These are phyloP conservation scores for Phytophthora sansomeana DNA, from an alignment of 352 stramenopile genomes.

Conservation along the genomic window DNA sequence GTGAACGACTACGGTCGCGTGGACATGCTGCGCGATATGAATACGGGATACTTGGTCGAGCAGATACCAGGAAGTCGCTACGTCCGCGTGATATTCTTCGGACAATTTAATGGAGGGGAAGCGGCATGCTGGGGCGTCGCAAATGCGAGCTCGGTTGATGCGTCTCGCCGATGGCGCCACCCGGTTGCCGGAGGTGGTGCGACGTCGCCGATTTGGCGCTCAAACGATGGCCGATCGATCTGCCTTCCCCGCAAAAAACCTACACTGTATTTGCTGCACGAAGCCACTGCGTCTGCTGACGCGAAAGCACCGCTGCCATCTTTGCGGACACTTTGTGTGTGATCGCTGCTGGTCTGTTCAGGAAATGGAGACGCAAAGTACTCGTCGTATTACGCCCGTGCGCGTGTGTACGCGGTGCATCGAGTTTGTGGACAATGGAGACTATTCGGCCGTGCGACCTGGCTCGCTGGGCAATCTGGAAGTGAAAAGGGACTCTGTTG, in stretches of 20 bases:
- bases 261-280: constrained; percentile 43
- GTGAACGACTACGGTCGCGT: constrained; percentile 31
- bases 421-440: constrained; percentile 55
- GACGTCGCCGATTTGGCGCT: constrained; percentile 33
- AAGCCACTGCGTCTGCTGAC: constrained; percentile 37
- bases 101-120: constrained; percentile 26
- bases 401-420: constrained; percentile 57
- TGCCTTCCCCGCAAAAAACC: constrained; percentile 32
- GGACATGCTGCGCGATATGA: constrained; percentile 36
- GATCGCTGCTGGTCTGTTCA: constrained; percentile 40
- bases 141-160: constrained; percentile 38
- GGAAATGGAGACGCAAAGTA: constrained; percentile 33
- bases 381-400: constrained; percentile 32
- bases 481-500: constrained; percentile 25
- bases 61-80: constrained; percentile 31
- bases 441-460: constrained; percentile 43
- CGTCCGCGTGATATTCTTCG: constrained; percentile 50
- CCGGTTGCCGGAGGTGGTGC: constrained; percentile 35
- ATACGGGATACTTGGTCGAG: constrained; percentile 43
- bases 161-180: constrained; percentile 41
- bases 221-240: constrained; percentile 33
- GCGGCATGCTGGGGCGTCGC: constrained; percentile 9
- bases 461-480: constrained; percentile 22
- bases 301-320: constrained; percentile 37
- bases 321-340: constrained; percentile 44